phyloP scores from a whole-genome alignment of 345 rosid genomes.

The Corymbia maculata region DNA sequence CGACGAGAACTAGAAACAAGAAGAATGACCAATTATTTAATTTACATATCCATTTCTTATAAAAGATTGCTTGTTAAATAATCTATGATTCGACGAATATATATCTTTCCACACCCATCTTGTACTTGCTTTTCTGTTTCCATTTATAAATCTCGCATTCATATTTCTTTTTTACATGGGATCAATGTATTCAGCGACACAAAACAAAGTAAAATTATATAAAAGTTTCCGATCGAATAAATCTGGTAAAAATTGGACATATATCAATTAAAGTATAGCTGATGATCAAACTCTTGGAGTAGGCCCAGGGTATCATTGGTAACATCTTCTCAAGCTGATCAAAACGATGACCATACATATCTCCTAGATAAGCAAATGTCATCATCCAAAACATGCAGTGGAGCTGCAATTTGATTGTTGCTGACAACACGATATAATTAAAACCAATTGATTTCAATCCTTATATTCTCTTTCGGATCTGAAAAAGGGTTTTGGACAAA shows the following conservation, averaged over 20 bases:
- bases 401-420: neutral
- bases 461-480: neutral
- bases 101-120: neutral
- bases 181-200: neutral
- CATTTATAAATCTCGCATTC: neutral
- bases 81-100: neutral
- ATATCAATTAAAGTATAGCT: neutral
- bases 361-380: neutral
- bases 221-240: neutral
- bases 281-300: neutral
- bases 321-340: neutral
- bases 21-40: neutral
- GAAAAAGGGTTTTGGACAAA: conserved; percentile 8
- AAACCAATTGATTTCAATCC: neutral
- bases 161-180: neutral
- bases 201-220: neutral
- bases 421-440: neutral
- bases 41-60: neutral
- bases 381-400: neutral
- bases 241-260: neutral
- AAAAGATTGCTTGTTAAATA: neutral
- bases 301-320: neutral
- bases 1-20: neutral
- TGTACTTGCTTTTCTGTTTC: neutral
- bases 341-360: neutral